phyloP scores from a whole-genome alignment of 257 asterid genomes.

The Osmanthus fragrans region DNA sequence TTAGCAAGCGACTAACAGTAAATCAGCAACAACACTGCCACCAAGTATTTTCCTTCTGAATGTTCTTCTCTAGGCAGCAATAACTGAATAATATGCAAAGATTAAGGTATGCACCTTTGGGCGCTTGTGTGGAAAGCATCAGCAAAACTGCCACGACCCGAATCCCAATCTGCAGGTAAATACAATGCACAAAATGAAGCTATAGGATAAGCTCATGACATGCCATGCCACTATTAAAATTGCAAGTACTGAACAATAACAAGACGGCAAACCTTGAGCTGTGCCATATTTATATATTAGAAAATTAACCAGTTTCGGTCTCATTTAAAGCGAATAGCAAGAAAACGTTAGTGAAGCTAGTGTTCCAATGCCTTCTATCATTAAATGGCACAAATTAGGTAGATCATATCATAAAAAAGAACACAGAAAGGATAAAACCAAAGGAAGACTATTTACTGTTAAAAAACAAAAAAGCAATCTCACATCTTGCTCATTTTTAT shows the following conservation, averaged over 20 bases:
- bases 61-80: neutral
- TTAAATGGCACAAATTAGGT: neutral
- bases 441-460: neutral
- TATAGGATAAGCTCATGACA: neutral
- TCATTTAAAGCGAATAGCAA: neutral
- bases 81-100: constrained; percentile 7
- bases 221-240: neutral
- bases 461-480: neutral
- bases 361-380: neutral
- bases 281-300: neutral
- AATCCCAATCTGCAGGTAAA: constrained; percentile 74
- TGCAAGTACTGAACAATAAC: neutral
- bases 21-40: neutral
- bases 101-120: constrained; percentile 55
- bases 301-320: neutral
- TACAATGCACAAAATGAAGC: constrained; percentile 4
- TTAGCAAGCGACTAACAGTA: neutral
- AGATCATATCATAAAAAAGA: neutral
- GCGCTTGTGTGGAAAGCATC: constrained; percentile 55
- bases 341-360: neutral
- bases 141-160: constrained; percentile 66
- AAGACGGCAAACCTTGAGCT: neutral
- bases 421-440: neutral
- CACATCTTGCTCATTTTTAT: neutral
- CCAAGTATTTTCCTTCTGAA: neutral